A percentile compares a stretch with the other conserved stretches of the same genome.
Conservation (phyloP, 1,284 basidiomycete genomes). For the Puccinia polysora region DNA sequence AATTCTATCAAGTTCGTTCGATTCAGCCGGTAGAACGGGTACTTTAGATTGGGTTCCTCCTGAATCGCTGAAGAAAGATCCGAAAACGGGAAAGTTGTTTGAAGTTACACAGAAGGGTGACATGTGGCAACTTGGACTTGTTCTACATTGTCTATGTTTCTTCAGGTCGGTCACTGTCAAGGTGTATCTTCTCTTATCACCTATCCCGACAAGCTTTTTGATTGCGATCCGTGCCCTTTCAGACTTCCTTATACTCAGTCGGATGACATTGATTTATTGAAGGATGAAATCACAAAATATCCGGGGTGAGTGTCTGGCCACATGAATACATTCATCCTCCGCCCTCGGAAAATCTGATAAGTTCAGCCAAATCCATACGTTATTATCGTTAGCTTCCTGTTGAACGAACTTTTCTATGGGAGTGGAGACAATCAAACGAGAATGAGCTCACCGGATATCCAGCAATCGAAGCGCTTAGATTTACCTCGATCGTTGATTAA, state of each 20-base stretch:
- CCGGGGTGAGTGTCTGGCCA: conserved; percentile 59
- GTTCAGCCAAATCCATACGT: too few relatives aligned
- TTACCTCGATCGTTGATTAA: conserved; percentile 66
- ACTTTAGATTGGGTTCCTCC: conserved; percentile 73
- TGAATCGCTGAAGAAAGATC: conserved; percentile 63
- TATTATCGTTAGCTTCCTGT: too few relatives aligned
- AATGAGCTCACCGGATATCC: too few relatives aligned
- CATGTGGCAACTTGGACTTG: conserved; percentile 68
- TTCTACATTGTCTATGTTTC: conserved; percentile 83
- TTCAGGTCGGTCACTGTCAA: conserved; percentile 57
- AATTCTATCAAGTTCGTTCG: conserved; percentile 57
- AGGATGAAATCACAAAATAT: conserved; percentile 68
- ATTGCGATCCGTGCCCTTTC: conserved; percentile 56
- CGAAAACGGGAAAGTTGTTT: conserved; percentile 60
- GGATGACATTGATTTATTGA: conserved; percentile 64
- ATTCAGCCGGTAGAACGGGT: conserved; percentile 75
- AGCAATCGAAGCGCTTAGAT: conserved; percentile 64
- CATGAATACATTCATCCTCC: not conserved
- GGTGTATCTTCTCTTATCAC: not conserved
- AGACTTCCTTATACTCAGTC: conserved; percentile 55
- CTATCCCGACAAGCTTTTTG: conserved; percentile 63
- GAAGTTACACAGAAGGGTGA: conserved; percentile 74
- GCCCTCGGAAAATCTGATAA: too few relatives aligned
- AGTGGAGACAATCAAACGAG: not conserved
- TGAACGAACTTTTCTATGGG: not conserved